Base-by-base conservation (phyloP, 73 alveolate genomes). In the Durusdinium trenchii region DNA sequence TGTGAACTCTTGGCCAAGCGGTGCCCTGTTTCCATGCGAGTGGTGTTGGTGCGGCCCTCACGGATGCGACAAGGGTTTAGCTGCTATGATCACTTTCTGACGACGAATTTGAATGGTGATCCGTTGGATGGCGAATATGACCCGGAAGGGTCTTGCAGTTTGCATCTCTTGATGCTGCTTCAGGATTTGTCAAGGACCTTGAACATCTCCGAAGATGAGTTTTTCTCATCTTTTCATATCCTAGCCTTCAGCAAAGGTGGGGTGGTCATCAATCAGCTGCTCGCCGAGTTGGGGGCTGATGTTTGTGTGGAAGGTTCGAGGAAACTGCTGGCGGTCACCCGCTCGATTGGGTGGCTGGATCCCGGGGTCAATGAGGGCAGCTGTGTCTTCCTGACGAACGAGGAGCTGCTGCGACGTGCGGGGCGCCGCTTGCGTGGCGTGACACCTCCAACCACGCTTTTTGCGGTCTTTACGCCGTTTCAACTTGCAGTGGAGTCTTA, bases 181-280 rank as follows among this genome's bases (percentile, higher is more conserved):
- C 46, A 69, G 61, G 98, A 91, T 76, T 16, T 91, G 78, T 10
- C 89, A 16, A 12, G 14, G 12, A 46, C 40, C 52, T 47, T 50
- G 64, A 89, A 89, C 1, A 16, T 48, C 46, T n/a, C 3, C 10
- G 54, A 67, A 30, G 3, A 32, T 18, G 69, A 52, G 26, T 78
- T 69, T 3, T 36, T 76, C 6, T 54, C 84, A 47, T 69, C 90
- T 6, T 32, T 91, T 4, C 60, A 91, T 30, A 52, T 91, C 35
- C 62, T 91, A n/a, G 98, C 90, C 40, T 91, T 91, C 61, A 91
- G 98, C 47, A 91, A 91, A n/a, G 98, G 98, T 6, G 76, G 89
- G 7, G 85, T 78, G 32, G 98, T 91, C 73, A 52, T 91, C 23
- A 91, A 91, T 57, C 98, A 91, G 50, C 43, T 91, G 32, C 85